Conservation (phyloP, 2,329 filamentous ascomycete genomes). For the Chaetothyriales sp. region DNA sequence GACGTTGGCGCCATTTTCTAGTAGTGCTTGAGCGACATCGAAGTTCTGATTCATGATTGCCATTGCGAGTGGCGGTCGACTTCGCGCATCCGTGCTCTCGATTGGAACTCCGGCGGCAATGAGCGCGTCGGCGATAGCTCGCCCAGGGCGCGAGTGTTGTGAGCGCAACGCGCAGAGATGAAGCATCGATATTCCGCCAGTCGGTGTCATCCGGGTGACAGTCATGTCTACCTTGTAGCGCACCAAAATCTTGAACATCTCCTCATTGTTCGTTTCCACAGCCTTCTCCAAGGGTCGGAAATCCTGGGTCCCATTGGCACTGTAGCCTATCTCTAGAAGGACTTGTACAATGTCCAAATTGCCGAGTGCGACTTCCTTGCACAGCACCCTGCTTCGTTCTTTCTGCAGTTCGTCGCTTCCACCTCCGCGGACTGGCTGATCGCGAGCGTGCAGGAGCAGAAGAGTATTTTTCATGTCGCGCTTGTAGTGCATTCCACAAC, state of each 20-base stretch:
- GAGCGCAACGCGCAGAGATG: background rate
- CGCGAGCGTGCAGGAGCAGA: background rate
- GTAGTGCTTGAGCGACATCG: constrained; percentile 1
- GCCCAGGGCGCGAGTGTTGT: background rate
- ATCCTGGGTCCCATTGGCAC: background rate
- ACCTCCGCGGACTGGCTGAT: background rate
- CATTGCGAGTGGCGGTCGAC: background rate
- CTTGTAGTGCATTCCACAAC: constrained; percentile 3
- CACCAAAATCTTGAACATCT: background rate
- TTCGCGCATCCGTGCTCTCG: background rate
- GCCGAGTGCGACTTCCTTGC: constrained; percentile 1
- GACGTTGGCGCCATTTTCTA: constrained; percentile 1
- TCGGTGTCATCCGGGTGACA: background rate
- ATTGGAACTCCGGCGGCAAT: background rate
- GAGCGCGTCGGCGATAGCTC: constrained; percentile 1
- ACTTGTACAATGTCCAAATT: constrained; percentile 1
- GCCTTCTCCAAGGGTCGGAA: constrained; percentile 1
- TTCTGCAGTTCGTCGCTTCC: background rate
- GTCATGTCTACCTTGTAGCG: background rate
- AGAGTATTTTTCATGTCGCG: background rate
- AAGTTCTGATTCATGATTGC: constrained; percentile 1
- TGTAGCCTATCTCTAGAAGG: constrained; percentile 1
- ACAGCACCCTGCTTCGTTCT: constrained; percentile 1
- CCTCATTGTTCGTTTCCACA: constrained; percentile 1
- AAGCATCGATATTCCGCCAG: constrained; percentile 1